A percentile compares a stretch with the other conserved stretches of the same genome.
Conservation (phyloP, 2,329 filamentous ascomycete genomes). For the Trichoderma oligosporum region DNA sequence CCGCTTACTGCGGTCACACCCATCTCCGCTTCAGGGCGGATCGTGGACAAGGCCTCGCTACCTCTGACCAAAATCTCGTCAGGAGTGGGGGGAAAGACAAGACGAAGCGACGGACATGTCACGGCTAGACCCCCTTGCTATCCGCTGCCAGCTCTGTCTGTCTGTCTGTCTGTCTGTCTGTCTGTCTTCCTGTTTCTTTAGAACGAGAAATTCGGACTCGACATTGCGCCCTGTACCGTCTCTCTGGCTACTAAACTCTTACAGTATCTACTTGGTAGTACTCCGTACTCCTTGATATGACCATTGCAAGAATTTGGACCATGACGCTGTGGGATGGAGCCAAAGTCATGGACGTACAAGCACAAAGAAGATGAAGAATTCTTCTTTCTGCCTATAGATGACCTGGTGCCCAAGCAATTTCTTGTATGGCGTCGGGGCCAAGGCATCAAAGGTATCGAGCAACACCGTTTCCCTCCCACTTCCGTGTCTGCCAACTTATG, state of each 20-base stretch:
- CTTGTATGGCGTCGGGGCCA: background rate
- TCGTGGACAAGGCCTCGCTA: background rate
- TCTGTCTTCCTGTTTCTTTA: too few species aligned
- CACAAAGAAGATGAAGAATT: background rate
- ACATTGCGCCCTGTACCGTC: constrained; percentile 3
- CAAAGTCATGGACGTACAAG: background rate
- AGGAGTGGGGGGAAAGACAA: constrained; percentile 1
- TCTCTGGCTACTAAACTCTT: background rate
- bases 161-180: too few species aligned
- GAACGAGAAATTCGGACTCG: constrained; percentile 4
- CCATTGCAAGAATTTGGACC: too few species aligned
- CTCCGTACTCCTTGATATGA: background rate
- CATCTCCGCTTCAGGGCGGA: constrained; percentile 14
- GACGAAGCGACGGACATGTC: constrained; percentile 11
- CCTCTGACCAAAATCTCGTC: background rate
- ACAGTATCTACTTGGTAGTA: too few species aligned
- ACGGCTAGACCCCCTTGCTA: constrained; percentile 11
- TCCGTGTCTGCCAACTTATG: background rate
- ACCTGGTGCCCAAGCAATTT: too few species aligned
- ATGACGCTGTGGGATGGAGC: constrained; percentile 6
- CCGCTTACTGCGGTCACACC: constrained; percentile 26
- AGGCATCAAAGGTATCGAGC: background rate
- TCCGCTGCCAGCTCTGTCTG: constrained; percentile 7
- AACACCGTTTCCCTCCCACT: constrained; percentile 4
- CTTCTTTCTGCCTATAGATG: too few species aligned